Percentiles rank a stretch among this genome's conserved stretches.
Conservation (phyloP, 495 filamentous ascomycete species). For the Penicillium samsonianum region DNA sequence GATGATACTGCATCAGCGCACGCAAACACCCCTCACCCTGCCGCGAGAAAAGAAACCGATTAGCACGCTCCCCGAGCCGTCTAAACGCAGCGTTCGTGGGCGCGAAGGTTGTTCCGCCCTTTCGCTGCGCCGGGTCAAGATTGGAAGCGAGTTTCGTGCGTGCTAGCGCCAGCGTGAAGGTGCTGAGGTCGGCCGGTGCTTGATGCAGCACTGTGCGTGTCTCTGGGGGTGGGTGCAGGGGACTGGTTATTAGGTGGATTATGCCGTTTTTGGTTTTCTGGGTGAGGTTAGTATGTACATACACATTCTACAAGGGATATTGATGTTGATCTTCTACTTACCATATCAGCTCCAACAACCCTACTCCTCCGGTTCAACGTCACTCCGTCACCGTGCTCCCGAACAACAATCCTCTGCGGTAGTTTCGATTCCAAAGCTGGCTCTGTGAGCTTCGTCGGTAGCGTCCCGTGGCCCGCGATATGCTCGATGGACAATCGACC, state of each 20-base stretch:
- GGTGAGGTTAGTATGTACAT: not conserved
- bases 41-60: conserved; percentile 77
- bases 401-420: conserved; percentile 68
- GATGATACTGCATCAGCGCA: conserved; percentile 74
- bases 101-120: conserved; percentile 69
- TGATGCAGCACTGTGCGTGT: conserved; percentile 60
- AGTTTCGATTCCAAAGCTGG: conserved; percentile 54
- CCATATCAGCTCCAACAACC: conserved; percentile 65
- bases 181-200: conserved; percentile 73
- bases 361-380: conserved; percentile 72
- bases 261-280: conserved; percentile 71
- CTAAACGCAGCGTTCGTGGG: conserved; percentile 76
- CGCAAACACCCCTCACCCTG: conserved; percentile 68
- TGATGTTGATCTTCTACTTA: conserved; percentile 37
- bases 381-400: conserved; percentile 56
- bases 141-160: conserved; percentile 64
- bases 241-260: conserved; percentile 70
- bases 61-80: conserved; percentile 65
- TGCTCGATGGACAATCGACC: conserved; percentile 60
- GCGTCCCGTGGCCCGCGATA: conserved; percentile 62
- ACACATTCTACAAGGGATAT: too few relatives aligned
- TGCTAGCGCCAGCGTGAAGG: conserved; percentile 66
- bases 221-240: conserved; percentile 72
- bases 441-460: conserved; percentile 64
- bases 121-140: conserved; percentile 42